Evolutionary conservation across 2,329 filamentous ascomycete genomes (phyloP), one percentile per base, ranked within the genome.

Genomic region (Neopestalotiopsis sp.): DNA sequence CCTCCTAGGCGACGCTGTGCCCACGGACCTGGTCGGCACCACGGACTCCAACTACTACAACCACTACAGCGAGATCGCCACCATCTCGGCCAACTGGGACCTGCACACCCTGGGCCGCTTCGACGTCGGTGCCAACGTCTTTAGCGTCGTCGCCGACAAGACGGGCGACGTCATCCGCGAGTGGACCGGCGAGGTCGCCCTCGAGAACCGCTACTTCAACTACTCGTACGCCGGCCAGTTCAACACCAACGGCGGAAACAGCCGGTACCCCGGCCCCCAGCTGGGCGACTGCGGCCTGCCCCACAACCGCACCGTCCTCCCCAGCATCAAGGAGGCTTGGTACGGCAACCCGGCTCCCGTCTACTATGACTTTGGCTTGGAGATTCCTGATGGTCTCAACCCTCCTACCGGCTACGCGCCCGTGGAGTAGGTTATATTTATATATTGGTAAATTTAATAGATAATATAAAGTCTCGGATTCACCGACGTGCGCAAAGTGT

Each of bases 91-190:
- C 68, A 94, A 93, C 84, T 93, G 91, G 90, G 85, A 83, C 71
- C 86, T 93, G 9, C 86, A 88, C 71, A 91, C 90, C 0, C 88
- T 94, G 2, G 91, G 91, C 12, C 89, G 91, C 69, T 93, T 87
- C 84, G 91, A 94, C 74, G 90, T 91, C 17, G 90, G 90, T 65
- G 91, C 91, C 75, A 93, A 93, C 76, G 87, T 93, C n/a, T 90
- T 89, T 78, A 74, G 85, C 34, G 68, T 88, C 28, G 89, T 93
- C 2, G 90, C 88, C 14, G 78, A 86, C 6, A 82, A 85, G 80
- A 92, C 90, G 0, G 87, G 89, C 66, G 90, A 92, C 76, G 71
- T 74, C 7, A 76, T 84, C 10, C 81, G 84, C 20, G 62, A 75
- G 34, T 85, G 81, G 81, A 70, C 74, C 40, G 74, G 73, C 66